A percentile compares a stretch with the other conserved stretches of the same genome.
Conservation (phyloP, 768 basidiomycete species). For the Amanita thiersii region DNA sequence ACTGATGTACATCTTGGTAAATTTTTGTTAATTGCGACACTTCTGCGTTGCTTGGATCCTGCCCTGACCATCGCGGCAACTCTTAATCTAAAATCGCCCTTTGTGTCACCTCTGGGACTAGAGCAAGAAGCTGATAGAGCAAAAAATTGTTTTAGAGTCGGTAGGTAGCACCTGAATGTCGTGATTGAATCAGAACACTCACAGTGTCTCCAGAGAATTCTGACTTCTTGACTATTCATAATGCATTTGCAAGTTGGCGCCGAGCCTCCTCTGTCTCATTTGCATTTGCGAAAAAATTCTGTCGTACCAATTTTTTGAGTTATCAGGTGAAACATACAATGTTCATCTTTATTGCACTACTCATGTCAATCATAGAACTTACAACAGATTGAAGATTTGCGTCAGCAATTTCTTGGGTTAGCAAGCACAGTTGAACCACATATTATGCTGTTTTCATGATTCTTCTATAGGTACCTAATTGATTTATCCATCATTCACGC, state of each 20-base stretch:
- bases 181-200: constrained; percentile 2
- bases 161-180: constrained; percentile 29
- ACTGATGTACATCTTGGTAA: constrained; percentile 96
- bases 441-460: neutral
- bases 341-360: neutral
- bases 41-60: constrained; percentile 89
- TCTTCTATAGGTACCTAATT: neutral
- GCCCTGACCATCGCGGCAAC: constrained; percentile 95
- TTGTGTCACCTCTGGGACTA: constrained; percentile 79
- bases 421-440: constrained; percentile 8
- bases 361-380: constrained; percentile 49
- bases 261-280: constrained; percentile 54
- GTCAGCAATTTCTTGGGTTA: constrained; percentile 81
- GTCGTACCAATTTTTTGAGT: constrained; percentile 72
- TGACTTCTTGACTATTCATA: constrained; percentile 90
- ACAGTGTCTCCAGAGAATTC: constrained; percentile 94
- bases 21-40: constrained; percentile 75
- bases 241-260: constrained; percentile 86
- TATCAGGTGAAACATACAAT: constrained; percentile 50
- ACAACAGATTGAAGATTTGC: constrained; percentile 92
- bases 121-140: constrained; percentile 84
- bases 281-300: constrained; percentile 62
- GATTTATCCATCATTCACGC: constrained; percentile 80
- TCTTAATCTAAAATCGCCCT: constrained; percentile 89
- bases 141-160: constrained; percentile 69